These are phyloP conservation scores for Cutaneotrichosporon mucoides DNA, from an alignment of 1,284 basidiomycete species.

Conservation along the genomic window DNA sequence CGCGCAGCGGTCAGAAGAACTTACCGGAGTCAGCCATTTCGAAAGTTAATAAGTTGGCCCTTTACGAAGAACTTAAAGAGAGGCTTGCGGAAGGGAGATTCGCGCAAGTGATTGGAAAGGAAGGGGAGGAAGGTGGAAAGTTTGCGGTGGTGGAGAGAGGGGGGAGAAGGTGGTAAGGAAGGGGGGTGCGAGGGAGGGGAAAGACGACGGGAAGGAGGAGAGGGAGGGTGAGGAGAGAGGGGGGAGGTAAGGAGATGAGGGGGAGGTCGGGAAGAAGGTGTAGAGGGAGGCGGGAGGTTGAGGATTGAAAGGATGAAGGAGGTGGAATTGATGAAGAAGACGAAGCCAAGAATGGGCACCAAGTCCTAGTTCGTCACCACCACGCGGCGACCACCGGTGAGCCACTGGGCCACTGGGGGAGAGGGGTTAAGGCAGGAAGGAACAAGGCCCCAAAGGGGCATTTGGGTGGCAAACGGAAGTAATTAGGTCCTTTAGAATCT, in stretches of 20 bases:
- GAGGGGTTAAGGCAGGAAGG: too few relatives aligned
- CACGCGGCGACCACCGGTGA: background rate
- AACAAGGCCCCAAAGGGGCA: too few relatives aligned
- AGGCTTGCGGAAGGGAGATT: constrained; percentile 14
- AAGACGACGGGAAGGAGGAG: constrained; percentile 12
- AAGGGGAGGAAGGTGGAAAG: constrained; percentile 11
- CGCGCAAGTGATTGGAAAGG: constrained; percentile 13
- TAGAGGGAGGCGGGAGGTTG: constrained; percentile 6
- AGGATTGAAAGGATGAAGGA: constrained; percentile 5
- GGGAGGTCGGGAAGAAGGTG: constrained; percentile 11
- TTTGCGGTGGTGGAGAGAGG: background rate
- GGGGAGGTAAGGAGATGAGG: constrained; percentile 8
- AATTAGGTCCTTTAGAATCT: background rate
- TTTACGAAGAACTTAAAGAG: constrained; percentile 5
- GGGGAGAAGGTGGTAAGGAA: constrained; percentile 6
- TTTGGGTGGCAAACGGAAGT: constrained; percentile 1
- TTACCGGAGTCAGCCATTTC: constrained; percentile 16
- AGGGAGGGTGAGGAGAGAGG: constrained; percentile 11
- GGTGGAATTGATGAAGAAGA: background rate
- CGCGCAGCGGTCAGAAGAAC: background rate
- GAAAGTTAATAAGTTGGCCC: constrained; percentile 11
- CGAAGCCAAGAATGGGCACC: background rate
- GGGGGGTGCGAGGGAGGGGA: constrained; percentile 9
- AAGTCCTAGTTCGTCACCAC: background rate
- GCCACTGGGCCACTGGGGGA: background rate